Evolutionary conservation across 495 filamentous ascomycete genomes (phyloP).

Genomic region (Schizothecium vesticola): DNA sequence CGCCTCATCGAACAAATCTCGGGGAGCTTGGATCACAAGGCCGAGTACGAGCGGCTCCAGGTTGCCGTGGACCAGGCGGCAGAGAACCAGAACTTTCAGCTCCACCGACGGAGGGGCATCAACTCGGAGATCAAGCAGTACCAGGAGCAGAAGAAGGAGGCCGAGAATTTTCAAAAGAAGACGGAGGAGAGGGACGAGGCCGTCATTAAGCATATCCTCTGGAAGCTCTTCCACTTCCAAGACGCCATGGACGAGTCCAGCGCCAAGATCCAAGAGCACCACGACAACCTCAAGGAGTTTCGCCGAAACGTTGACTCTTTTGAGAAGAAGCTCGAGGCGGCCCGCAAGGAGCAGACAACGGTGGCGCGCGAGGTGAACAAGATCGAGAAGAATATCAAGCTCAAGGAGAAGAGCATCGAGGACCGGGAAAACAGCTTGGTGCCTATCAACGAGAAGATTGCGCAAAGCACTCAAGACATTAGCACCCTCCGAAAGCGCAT

Average conservation of each 20-base stretch:
- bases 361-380: constrained; percentile 75
- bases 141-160: constrained; percentile 93
- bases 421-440: constrained; percentile 78
- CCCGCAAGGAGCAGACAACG: constrained; percentile 78
- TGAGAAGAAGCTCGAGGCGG: constrained; percentile 73
- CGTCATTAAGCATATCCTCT: constrained; percentile 88
- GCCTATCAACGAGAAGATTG: constrained; percentile 87
- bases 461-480: constrained; percentile 67
- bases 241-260: constrained; percentile 86
- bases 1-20: constrained; percentile 96
- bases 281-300: constrained; percentile 93
- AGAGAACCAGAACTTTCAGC: constrained; percentile 80
- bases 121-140: constrained; percentile 98
- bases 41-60: constrained; percentile 87
- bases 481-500: constrained; percentile 61
- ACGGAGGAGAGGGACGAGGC: constrained; percentile 85
- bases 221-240: constrained; percentile 97
- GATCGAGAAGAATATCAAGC: constrained; percentile 73
- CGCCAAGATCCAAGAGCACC: constrained; percentile 85
- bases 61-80: constrained; percentile 76
- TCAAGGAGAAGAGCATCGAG: constrained; percentile 84
- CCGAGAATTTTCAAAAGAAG: constrained; percentile 84
- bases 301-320: constrained; percentile 82
- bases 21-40: constrained; percentile 91
- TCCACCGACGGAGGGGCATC: constrained; percentile 84